Conservation (phyloP, 2,329 filamentous ascomycete species). For the Penicillium sp. region DNA sequence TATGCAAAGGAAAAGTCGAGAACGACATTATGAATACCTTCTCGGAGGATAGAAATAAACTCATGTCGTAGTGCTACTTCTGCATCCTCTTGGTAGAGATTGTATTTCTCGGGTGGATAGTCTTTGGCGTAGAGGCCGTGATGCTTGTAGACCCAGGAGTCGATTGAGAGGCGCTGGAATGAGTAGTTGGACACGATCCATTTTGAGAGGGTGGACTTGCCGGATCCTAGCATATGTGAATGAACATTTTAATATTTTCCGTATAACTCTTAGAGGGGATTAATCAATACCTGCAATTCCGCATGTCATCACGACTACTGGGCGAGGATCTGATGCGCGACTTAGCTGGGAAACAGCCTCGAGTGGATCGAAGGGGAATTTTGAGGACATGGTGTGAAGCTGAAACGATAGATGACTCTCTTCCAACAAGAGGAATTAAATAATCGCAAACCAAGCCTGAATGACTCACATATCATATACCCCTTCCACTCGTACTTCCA, state of each 20-base stretch:
- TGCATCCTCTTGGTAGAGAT: slow-evolving; percentile 15
- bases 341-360: slow-evolving; percentile 7
- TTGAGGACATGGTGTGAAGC: not conserved
- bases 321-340: slow-evolving; percentile 11
- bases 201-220: slow-evolving; percentile 20
- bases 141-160: slow-evolving; percentile 13
- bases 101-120: slow-evolving; percentile 15
- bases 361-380: not conserved
- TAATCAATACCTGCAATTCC: slow-evolving; percentile 14
- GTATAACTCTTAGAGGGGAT: too few species aligned
- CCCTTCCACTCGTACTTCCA: too few species aligned
- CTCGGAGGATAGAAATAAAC: slow-evolving; percentile 5
- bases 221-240: slow-evolving; percentile 15
- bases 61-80: slow-evolving; percentile 8
- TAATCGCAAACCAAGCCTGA: too few species aligned
- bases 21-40: slow-evolving; percentile 10
- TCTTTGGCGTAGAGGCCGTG: slow-evolving; percentile 14
- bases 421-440: too few species aligned
- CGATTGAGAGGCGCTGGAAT: slow-evolving; percentile 19
- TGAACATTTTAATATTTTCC: too few species aligned
- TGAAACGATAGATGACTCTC: too few species aligned
- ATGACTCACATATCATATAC: too few species aligned
- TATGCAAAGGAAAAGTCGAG: slow-evolving; percentile 19
- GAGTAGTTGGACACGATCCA: slow-evolving; percentile 14
- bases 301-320: slow-evolving; percentile 15